Evolutionary conservation across 2,329 filamentous ascomycete genomes (phyloP), one percentile per base, ranked within the genome.

Genomic region (Exophiala sp.): DNA sequence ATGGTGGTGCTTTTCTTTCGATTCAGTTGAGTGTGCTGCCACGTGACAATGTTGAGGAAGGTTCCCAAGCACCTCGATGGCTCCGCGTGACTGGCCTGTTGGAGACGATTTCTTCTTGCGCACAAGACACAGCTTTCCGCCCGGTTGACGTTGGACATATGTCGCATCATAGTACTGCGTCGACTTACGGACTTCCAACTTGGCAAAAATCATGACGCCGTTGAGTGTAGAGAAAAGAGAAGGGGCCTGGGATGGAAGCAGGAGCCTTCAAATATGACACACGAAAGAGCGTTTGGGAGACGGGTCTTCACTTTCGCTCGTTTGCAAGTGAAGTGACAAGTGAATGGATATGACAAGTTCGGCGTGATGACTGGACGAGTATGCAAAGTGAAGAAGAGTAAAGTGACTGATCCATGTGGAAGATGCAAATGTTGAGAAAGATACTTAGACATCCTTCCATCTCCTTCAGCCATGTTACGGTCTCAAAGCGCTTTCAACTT

Each of bases 81-180:
- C 23, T 18, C 32, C 19, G 18, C 18, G 19, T 9, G 19, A 19
- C 43, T 46, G 19, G 21, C 19, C 7, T 10, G 13, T 46, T n/a
- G 32, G 13, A 11, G 32, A 19, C 13, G 14, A 11, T 16, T 22
- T 13, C 11, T 34, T 37, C 24, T 46, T 39, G 32, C 43, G 43
- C 30, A 46, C 43, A 13, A 46, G 22, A 27, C 22, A 39, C 6
- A 46, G 32, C n/a, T 38, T 46, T 9, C 32, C 43, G 2, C 14
- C 14, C 3, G 34, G 14, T 45, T 3, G 13, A 19, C 34, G 34
- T 11, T 37, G 14, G 11, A 37, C 34, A 19, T 37, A 11, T 16
- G 19, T 37, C n/a, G 14, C 19, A 8, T 19, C 34, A 19, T 37
- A 13, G 34, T 16, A 5, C 11, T n/a, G 34, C 18, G 34, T 18